Conservation (phyloP, 2,329 filamentous ascomycete species). For the Alternaria angustiovoidea region DNA sequence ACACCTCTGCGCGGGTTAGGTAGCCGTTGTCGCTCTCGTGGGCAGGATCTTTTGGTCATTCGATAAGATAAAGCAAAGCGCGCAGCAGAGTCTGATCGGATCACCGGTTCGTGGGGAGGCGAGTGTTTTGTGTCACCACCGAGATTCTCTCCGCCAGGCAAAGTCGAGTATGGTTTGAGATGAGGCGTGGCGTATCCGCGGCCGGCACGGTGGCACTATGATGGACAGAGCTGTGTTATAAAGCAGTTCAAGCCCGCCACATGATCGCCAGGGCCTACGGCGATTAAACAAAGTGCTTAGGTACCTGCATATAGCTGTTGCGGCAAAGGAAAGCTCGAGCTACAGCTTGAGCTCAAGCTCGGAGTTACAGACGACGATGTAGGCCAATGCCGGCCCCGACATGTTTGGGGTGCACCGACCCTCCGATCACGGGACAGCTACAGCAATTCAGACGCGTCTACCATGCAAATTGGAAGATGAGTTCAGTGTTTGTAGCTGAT, state of each 20-base stretch:
- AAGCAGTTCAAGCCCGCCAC: constrained; percentile 17
- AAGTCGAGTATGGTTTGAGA: constrained; percentile 29
- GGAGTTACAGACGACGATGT: constrained; percentile 13
- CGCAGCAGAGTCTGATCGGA: constrained; percentile 24
- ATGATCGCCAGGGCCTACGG: constrained; percentile 34
- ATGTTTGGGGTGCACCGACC: not conserved
- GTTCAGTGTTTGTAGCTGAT: not conserved
- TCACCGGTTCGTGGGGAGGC: constrained; percentile 31
- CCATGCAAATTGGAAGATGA: not conserved
- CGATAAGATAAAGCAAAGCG: constrained; percentile 36
- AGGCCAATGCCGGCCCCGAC: constrained; percentile 13
- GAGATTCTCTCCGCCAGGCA: constrained; percentile 37
- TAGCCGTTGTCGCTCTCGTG: constrained; percentile 13
- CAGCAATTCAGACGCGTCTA: not conserved
- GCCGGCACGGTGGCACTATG: constrained; percentile 40
- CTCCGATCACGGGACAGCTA: constrained; percentile 15
- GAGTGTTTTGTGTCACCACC: constrained; percentile 35
- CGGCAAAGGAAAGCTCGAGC: constrained; percentile 8
- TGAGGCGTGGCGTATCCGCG: constrained; percentile 43
- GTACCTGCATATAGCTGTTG: constrained; percentile 40
- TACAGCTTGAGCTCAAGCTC: constrained; percentile 20
- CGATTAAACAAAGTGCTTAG: constrained; percentile 23
- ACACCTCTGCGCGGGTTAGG: constrained; percentile 26
- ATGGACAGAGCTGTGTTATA: constrained; percentile 20
- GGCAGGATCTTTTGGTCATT: constrained; percentile 34